Percentiles rank a stretch among this genome's conserved stretches.
Conservation (phyloP, 306 rosid genomes). For the Cucurbita maxima region DNA sequence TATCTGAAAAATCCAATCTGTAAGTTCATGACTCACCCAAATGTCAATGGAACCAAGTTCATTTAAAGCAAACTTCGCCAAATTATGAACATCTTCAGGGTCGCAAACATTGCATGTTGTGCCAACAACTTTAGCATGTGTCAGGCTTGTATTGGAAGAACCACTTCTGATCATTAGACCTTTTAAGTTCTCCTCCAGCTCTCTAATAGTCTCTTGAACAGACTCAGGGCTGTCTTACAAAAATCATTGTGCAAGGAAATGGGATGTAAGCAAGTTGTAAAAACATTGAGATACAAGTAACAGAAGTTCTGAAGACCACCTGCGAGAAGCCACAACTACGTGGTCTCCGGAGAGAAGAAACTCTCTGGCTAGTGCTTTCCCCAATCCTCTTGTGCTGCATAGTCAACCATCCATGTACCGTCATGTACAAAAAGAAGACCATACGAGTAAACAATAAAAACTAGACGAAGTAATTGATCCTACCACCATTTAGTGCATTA, state of each 20-base stretch:
- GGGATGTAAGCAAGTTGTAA: background rate
- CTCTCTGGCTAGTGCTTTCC: constrained; percentile 91
- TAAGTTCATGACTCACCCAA: constrained; percentile 48
- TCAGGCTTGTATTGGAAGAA: constrained; percentile 35
- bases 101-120: constrained; percentile 76
- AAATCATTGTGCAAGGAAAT: constrained; percentile 1
- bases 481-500: background rate
- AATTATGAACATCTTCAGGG: constrained; percentile 52
- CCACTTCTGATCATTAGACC: constrained; percentile 42
- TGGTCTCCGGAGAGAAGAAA: constrained; percentile 89
- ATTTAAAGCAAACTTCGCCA: constrained; percentile 45
- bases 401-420: background rate
- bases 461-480: background rate
- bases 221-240: constrained; percentile 62
- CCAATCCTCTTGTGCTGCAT: constrained; percentile 84
- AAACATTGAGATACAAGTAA: background rate
- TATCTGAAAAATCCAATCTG: background rate
- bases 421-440: background rate
- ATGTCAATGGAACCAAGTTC: constrained; percentile 70
- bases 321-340: constrained; percentile 76
- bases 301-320: constrained; percentile 32
- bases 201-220: constrained; percentile 53
- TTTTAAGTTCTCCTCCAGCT: constrained; percentile 73
- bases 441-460: background rate
- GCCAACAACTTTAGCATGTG: constrained; percentile 68